Conservation (phyloP, 2,329 filamentous ascomycete genomes). For the Alternaria ventricosa region DNA sequence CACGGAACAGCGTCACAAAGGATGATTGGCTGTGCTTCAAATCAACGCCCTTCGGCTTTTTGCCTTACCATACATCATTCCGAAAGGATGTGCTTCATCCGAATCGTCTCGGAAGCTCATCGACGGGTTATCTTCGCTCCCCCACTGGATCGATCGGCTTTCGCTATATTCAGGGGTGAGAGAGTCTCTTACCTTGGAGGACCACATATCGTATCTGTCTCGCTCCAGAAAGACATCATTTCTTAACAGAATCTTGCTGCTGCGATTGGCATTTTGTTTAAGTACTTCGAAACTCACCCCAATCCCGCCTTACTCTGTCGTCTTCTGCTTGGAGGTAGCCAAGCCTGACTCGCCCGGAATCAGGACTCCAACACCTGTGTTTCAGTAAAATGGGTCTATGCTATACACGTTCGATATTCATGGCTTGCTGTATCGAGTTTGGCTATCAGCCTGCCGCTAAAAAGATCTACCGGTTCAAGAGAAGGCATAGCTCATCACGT, state of each 20-base stretch:
- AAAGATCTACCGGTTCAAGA: background rate
- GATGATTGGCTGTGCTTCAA: background rate
- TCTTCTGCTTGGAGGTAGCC: background rate
- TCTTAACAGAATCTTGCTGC: too few relatives aligned
- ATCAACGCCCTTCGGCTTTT: background rate
- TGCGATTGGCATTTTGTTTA: background rate
- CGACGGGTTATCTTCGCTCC: background rate
- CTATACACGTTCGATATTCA: background rate
- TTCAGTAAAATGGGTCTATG: too few relatives aligned
- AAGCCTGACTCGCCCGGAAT: background rate
- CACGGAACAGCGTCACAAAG: background rate
- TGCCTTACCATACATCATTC: background rate
- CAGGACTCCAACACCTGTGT: background rate
- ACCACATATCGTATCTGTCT: background rate
- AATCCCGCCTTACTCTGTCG: background rate
- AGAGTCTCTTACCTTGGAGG: background rate
- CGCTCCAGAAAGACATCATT: background rate
- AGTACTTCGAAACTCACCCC: background rate
- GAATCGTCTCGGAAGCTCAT: background rate
- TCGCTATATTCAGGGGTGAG: background rate
- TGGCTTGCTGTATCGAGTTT: background rate
- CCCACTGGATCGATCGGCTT: fast-evolving
- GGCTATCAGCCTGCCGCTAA: too few relatives aligned
- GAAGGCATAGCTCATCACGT: background rate
- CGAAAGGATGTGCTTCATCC: background rate